Evolutionary conservation across 2,329 filamentous ascomycete species (phyloP).

Genomic region (Ophiostoma sp.): DNA sequence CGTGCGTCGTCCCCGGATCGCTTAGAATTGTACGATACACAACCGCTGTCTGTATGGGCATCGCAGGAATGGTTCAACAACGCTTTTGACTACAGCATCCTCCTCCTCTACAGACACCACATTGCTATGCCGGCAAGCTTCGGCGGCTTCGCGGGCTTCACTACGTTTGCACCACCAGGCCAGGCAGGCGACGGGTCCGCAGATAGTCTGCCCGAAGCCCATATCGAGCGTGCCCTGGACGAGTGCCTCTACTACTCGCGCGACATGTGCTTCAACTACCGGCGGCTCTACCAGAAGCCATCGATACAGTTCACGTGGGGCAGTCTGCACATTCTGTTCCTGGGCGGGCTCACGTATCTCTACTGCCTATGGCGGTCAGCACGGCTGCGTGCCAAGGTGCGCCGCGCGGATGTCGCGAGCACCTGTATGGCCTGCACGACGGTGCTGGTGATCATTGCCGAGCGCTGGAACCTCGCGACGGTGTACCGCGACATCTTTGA

Average conservation of each 20-base stretch:
- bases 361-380: constrained; percentile 32
- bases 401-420: constrained; percentile 28
- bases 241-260: constrained; percentile 26
- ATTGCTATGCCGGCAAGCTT: constrained; percentile 23
- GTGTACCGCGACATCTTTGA: constrained; percentile 35
- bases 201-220: background rate
- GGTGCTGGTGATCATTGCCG: constrained; percentile 34
- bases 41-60: constrained; percentile 33
- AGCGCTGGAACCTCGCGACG: constrained; percentile 27
- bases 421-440: constrained; percentile 36
- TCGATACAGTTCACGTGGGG: constrained; percentile 34
- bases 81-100: constrained; percentile 37
- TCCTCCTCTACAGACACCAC: constrained; percentile 35
- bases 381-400: constrained; percentile 21
- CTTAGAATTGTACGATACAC: background rate
- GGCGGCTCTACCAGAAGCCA: constrained; percentile 32
- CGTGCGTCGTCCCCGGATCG: constrained; percentile 1
- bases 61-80: constrained; percentile 37
- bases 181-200: background rate
- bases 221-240: constrained; percentile 19
- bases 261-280: constrained; percentile 35
- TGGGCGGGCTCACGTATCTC: constrained; percentile 35
- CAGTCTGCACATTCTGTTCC: constrained; percentile 35
- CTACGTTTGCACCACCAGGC: background rate
- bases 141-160: background rate